Evolutionary conservation across 225 moss, liverwort and hornwort species (phyloP), one percentile per base, ranked within the genome.

Genomic region (Asterella californica): DNA sequence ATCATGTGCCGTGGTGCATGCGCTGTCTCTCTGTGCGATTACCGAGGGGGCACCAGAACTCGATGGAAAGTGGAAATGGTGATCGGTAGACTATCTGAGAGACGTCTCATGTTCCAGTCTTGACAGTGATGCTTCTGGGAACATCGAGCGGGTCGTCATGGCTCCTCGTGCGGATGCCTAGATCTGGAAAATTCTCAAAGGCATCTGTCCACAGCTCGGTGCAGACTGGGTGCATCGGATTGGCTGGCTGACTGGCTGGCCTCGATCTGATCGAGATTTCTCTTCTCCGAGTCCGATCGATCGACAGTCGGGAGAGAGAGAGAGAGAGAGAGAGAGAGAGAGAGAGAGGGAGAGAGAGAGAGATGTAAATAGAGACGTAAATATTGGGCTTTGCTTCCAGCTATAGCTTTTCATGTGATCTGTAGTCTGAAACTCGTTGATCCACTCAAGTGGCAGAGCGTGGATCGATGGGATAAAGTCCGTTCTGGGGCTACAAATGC

Each of bases 1-100:
- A 72, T 48, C 49, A 72, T 72, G 72, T 27, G 72, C 72, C 72
- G 72, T 49, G 72, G 27, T n/a, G 72, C 72, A 47, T 72, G 72
- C 47, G 72, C 72, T 72, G 72, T 49, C 49, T 49, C 72, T 25
- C 37, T 49, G 49, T 49, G 72, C 72, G 48, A 72, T 49, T 10
- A 27, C 11, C 49, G 72, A 72, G 47, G 72, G 29, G 49, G n/a
- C 27, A 49, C 47, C 47, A 29, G 42, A 22, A 29, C 49, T 72
- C 72, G 72, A 72, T 49, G 72, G 72, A 49, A 72, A 72, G 49
- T 49, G 49, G 49, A 49, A 72, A 72, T 15, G 47, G 2, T 48
- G 48, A 19, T 49, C 42, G 72, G 48, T 72, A 22, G 72, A 72
- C 72, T 49, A 72, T 49, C 49, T 47, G n/a, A 72, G 11, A 27